Evolutionary conservation across 139 green algal species (phyloP).

Genomic region (Coelastrella sp.): DNA sequence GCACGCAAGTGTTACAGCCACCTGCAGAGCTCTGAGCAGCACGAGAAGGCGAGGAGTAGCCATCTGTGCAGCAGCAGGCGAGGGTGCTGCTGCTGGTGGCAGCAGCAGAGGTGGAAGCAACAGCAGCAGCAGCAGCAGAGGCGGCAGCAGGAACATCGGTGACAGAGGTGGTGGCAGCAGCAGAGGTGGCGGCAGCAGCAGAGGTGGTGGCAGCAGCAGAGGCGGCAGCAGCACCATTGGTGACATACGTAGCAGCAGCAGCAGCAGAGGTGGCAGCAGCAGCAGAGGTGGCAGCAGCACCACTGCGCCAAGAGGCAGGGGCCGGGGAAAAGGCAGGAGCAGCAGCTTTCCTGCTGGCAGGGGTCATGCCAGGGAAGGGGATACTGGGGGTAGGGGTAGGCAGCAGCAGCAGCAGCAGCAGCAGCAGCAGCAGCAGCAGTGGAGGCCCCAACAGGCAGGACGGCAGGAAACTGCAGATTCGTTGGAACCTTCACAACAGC

Average conservation of each 20-base stretch:
- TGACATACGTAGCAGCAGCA: neutral
- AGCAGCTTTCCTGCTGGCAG: neutral
- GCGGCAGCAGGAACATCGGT: neutral
- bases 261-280: neutral
- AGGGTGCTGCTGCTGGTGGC: neutral
- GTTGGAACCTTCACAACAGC: neutral
- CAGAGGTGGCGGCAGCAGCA: neutral
- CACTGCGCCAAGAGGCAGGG: neutral
- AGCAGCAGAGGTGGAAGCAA: neutral
- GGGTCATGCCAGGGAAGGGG: neutral
- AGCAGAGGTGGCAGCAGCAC: neutral
- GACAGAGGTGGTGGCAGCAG: neutral
- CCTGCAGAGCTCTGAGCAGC: too few species aligned
- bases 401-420: neutral
- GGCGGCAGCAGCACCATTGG: neutral
- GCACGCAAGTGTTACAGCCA: too few species aligned
- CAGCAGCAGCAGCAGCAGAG: conserved; percentile 4
- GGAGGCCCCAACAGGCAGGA: neutral
- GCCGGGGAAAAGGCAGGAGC: neutral
- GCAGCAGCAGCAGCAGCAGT: neutral
- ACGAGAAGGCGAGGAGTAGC: too few species aligned
- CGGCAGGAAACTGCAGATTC: neutral
- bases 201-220: neutral
- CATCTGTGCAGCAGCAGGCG: neutral
- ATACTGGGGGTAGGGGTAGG: neutral